Percentiles rank a stretch among this genome's conserved stretches.
Evolutionary conservation across 306 rosid species (phyloP).

Genomic region (Pyrus betulifolia): DNA sequence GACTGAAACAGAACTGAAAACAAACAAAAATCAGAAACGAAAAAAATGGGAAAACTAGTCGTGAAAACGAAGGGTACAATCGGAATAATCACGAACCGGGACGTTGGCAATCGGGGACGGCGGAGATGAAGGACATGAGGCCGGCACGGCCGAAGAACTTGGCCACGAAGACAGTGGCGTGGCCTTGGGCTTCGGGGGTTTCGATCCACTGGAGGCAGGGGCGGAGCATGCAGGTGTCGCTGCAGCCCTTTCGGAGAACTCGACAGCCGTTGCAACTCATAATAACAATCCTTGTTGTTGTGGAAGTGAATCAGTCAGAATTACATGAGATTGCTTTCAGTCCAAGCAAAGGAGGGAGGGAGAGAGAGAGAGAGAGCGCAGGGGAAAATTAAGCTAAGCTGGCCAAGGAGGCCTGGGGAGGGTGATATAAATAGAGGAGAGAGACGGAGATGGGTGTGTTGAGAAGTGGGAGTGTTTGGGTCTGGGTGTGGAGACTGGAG

Average conservation of each 20-base stretch:
- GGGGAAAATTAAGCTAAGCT: background rate
- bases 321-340: conserved; percentile 29
- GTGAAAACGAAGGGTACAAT: background rate
- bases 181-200: conserved; percentile 81
- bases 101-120: conserved; percentile 71
- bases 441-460: background rate
- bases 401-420: background rate
- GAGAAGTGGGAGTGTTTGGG: conserved; percentile 4
- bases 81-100: conserved; percentile 40
- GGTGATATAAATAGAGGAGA: conserved; percentile 1
- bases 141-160: conserved; percentile 99
- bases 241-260: conserved; percentile 97
- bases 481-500: conserved; percentile 4
- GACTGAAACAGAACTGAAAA: conserved; percentile 76
- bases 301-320: background rate
- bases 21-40: background rate
- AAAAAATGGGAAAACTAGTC: background rate
- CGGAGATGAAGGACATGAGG: conserved; percentile 94
- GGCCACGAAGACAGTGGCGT: conserved; percentile 93
- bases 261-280: conserved; percentile 99
- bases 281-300: background rate
- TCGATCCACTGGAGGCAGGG: conserved; percentile 95
- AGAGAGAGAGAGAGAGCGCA: background rate
- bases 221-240: conserved; percentile 77
- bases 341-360: conserved; percentile 15